Conservation (phyloP, 306 rosid genomes). For the Pterocarpus macrocarpus region DNA sequence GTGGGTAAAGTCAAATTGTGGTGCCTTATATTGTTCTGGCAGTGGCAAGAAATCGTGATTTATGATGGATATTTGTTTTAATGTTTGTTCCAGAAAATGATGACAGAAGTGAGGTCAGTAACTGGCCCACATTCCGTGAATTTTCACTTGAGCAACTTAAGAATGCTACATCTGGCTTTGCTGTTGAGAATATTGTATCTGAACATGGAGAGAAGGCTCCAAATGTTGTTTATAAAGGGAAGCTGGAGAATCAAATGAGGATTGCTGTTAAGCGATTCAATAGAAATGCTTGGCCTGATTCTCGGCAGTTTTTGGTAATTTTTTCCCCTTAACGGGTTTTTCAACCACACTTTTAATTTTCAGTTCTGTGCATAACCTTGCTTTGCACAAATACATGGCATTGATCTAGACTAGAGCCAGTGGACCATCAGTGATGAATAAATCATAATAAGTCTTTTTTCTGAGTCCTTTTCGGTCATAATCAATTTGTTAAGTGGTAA, state of each 20-base stretch:
- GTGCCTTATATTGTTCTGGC: slow-evolving; percentile 16
- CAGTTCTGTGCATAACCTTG: slow-evolving; percentile 23
- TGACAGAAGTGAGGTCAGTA: slow-evolving; percentile 59
- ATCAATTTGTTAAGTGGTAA: not conserved
- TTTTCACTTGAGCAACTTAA: slow-evolving; percentile 77
- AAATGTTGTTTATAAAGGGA: slow-evolving; percentile 87
- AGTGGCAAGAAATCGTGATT: slow-evolving; percentile 29
- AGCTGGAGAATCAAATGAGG: slow-evolving; percentile 80
- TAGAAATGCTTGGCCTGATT: slow-evolving; percentile 89
- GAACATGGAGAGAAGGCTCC: slow-evolving; percentile 95
- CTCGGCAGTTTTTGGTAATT: slow-evolving; percentile 77
- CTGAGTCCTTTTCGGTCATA: not conserved
- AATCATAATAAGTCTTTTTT: not conserved
- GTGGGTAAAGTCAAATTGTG: slow-evolving; percentile 52
- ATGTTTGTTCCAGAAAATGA: slow-evolving; percentile 66
- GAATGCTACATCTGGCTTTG: slow-evolving; percentile 88
- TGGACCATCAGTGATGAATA: not conserved
- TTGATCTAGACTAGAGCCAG: slow-evolving; percentile 6
- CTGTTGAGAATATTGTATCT: slow-evolving; percentile 85
- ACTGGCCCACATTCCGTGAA: slow-evolving; percentile 69
- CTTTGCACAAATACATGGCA: slow-evolving; percentile 6
- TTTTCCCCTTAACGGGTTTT: not conserved
- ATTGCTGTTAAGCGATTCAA: slow-evolving; percentile 83
- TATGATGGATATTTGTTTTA: slow-evolving; percentile 30
- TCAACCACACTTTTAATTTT: slow-evolving; percentile 17